These are phyloP conservation scores for Scedosporium boydii DNA, from an alignment of 2,329 filamentous ascomycete genomes.

Conservation along the genomic window DNA sequence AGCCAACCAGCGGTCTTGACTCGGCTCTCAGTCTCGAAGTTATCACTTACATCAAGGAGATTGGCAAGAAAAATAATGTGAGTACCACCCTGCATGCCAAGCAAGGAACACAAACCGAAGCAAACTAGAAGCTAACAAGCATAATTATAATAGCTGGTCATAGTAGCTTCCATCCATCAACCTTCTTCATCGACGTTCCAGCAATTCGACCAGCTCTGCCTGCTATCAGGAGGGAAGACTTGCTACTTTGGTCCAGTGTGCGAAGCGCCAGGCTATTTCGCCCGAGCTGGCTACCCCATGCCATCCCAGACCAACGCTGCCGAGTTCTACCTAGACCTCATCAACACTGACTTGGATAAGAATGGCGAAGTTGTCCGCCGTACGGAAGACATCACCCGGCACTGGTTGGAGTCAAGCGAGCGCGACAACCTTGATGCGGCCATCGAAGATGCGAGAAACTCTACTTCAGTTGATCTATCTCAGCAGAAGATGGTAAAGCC, in stretches of 20 bases:
- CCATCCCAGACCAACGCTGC: constrained; percentile 68
- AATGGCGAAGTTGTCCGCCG: constrained; percentile 35
- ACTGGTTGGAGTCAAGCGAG: constrained; percentile 33
- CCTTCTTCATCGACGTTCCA: constrained; percentile 72
- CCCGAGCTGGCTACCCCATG: constrained; percentile 48
- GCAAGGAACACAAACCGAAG: no score
- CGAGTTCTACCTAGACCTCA: constrained; percentile 68
- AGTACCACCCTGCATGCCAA: constrained; percentile 13
- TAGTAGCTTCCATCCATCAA: constrained; percentile 78
- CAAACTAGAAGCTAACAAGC: neutral
- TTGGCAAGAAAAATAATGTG: constrained; percentile 59
- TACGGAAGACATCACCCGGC: constrained; percentile 43
- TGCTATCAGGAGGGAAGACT: constrained; percentile 61
- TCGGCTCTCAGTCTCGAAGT: constrained; percentile 70
- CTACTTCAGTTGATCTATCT: constrained; percentile 11
- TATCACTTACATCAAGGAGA: constrained; percentile 58
- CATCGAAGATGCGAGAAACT: constrained; percentile 19
- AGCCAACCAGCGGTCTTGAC: constrained; percentile 77
- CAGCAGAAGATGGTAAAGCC: constrained; percentile 26
- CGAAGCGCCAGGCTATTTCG: constrained; percentile 54
- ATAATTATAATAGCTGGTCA: constrained; percentile 45
- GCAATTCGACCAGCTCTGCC: constrained; percentile 69
- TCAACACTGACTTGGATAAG: constrained; percentile 65
- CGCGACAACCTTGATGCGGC: constrained; percentile 11
- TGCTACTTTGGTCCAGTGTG: constrained; percentile 62